phyloP scores from a whole-genome alignment of 495 filamentous ascomycete species.

The Trichoderma erinaceum region DNA sequence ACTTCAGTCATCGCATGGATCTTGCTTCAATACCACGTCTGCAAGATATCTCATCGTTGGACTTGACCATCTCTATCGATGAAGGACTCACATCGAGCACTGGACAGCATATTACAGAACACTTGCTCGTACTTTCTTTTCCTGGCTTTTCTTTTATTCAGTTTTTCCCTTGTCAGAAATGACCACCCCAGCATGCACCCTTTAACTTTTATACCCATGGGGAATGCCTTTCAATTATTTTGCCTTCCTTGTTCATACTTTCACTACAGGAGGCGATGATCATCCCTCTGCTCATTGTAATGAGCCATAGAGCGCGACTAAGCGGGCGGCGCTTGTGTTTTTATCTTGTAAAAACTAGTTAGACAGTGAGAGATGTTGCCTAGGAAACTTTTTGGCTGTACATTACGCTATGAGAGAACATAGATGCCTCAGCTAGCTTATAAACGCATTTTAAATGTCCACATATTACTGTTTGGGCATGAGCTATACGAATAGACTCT shows the following conservation, averaged over 20 bases:
- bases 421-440: constrained; percentile 9
- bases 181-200: not conserved
- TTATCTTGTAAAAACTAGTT: constrained; percentile 1
- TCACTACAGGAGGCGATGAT: not conserved
- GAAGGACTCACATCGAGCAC: not conserved
- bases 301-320: constrained; percentile 7
- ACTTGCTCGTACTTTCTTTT: not conserved
- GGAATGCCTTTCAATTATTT: not conserved
- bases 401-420: constrained; percentile 6
- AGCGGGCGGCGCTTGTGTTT: constrained; percentile 1
- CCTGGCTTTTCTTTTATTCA: not conserved
- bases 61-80: not conserved
- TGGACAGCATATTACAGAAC: not conserved
- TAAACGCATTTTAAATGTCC: not conserved
- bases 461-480: too few species aligned
- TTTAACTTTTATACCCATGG: constrained; percentile 2
- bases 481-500: too few species aligned
- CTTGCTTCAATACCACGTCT: not conserved
- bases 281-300: constrained; percentile 13
- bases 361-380: not conserved
- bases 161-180: not conserved
- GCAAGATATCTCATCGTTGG: not conserved
- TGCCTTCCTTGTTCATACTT: constrained; percentile 3
- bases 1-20: not conserved
- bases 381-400: not conserved